Base-by-base conservation (phyloP, 2,329 filamentous ascomycete genomes). In the Phialophora tarda region DNA sequence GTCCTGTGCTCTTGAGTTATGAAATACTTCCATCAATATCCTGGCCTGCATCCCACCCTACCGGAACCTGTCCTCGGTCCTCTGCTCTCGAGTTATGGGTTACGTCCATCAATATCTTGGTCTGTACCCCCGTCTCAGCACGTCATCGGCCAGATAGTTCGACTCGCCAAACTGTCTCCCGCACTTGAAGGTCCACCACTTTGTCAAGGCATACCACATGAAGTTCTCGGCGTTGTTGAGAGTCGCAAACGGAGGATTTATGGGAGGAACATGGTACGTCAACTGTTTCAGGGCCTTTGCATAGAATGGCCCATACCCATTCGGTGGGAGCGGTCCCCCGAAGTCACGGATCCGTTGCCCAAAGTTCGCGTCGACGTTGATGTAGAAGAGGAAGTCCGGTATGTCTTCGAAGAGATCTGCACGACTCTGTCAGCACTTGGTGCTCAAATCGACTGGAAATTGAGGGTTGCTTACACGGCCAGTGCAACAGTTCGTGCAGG, bases 141-240 rank as follows among this genome's bases (percentile, higher is more conserved):
- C 5, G 7, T 47, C 21, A 21, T 47, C 44, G 17, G 1, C 17
- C 14, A 2, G 7, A 48, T 23, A 10, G 21, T 8, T 8, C 17
- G 44, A 10, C 17, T 21, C 4, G 17, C 17, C 44, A 48, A 48
- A 48, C 44, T n/a, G 7, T n/a, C 30, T 57, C 54, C 12, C 17
- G 4, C 54, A 57, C 24, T 21, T 38, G 26, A 10, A 41, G 17
- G 26, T 5, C 28, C 26, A 57, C 17, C 17, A 57, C 12, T 34
- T 34, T 4, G 54, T 21, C 17, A 57, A 21, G 11, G 54, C 54
- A 23, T 57, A 57, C 28, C 21, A 7, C 5, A 34, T 14, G 23
- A 12, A 57, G 34, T 30, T 57, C 1, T 57, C 54, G 30, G 54
- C 54, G 12, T 41, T 57, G 54, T 57, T 57, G 54, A 57, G 17